phyloP scores from a whole-genome alignment of 2,329 filamentous ascomycete genomes.

The Aspergillus tamarii region DNA sequence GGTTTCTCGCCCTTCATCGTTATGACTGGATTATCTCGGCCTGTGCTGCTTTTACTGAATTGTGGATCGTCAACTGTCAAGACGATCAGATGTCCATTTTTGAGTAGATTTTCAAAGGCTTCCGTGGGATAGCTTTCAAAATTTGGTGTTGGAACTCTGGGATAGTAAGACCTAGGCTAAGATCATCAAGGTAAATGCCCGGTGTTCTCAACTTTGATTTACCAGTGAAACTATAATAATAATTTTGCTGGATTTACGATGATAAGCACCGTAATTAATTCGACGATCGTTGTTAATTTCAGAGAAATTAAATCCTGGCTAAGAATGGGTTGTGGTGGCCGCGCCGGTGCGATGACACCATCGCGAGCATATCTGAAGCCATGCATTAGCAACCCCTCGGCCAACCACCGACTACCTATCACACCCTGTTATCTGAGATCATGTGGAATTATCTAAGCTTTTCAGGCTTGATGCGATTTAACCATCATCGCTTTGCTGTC shows the following conservation, averaged over 20 bases:
- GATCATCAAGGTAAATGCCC: too few relatives aligned
- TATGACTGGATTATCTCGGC: too few relatives aligned
- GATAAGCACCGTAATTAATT: not conserved
- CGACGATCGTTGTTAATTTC: not conserved
- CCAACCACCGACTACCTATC: constrained; percentile 1
- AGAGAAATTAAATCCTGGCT: not conserved
- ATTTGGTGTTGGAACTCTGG: too few relatives aligned
- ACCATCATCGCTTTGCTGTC: not conserved
- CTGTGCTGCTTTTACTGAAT: too few relatives aligned
- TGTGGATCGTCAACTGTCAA: too few relatives aligned
- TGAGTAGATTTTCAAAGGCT: too few relatives aligned
- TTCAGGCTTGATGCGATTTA: not conserved
- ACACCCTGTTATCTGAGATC: not conserved
- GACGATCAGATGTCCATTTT: too few relatives aligned
- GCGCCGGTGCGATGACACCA: constrained; percentile 1
- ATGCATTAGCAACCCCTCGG: constrained; percentile 1
- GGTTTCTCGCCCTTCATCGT: too few relatives aligned
- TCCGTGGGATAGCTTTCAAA: too few relatives aligned
- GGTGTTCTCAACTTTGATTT: not conserved
- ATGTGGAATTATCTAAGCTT: not conserved
- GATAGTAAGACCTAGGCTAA: too few relatives aligned
- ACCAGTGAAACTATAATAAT: not conserved
- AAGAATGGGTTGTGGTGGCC: constrained; percentile 30
- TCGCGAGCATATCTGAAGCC: constrained; percentile 6
- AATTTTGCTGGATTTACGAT: not conserved